Conservation (phyloP, 345 rosid genomes). For the Hirschfeldia incana region DNA sequence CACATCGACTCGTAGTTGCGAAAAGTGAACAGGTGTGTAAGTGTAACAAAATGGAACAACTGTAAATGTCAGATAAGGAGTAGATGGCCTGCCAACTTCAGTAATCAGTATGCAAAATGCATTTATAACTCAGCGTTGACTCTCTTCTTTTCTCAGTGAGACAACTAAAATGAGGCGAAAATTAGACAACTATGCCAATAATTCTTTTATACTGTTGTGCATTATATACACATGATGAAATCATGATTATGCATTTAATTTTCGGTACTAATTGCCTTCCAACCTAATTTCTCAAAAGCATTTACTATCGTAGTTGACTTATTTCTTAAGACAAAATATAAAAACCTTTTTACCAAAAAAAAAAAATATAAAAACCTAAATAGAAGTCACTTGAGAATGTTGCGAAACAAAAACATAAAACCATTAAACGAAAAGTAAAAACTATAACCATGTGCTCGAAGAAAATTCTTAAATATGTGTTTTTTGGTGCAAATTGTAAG, state of each 20-base stretch:
- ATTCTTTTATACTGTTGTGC: neutral
- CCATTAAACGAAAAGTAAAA: neutral
- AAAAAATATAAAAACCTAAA: neutral
- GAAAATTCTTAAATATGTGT: neutral
- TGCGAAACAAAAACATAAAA: neutral
- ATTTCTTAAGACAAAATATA: neutral
- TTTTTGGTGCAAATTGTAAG: too few relatives aligned
- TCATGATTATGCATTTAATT: constrained; percentile 30
- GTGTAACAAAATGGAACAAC: constrained; percentile 29
- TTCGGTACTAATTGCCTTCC: constrained; percentile 24
- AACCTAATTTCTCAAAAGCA: constrained; percentile 27
- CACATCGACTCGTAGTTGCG: neutral
- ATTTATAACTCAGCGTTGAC: constrained; percentile 33
- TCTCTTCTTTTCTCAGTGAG: neutral
- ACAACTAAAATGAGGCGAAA: constrained; percentile 8
- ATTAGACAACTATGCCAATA: constrained; percentile 5
- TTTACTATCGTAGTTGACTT: constrained; percentile 27
- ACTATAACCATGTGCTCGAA: neutral
- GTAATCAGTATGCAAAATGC: constrained; percentile 22
- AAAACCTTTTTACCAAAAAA: too few relatives aligned
- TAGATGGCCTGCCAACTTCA: constrained; percentile 24
- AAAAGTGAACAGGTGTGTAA: neutral
- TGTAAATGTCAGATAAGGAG: constrained; percentile 32
- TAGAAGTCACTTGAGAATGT: neutral
- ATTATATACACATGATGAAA: constrained; percentile 19